Percentiles rank a stretch among this genome's conserved stretches.
Conservation (phyloP, 305 asterid genomes). For the Fraxinus velutina region DNA sequence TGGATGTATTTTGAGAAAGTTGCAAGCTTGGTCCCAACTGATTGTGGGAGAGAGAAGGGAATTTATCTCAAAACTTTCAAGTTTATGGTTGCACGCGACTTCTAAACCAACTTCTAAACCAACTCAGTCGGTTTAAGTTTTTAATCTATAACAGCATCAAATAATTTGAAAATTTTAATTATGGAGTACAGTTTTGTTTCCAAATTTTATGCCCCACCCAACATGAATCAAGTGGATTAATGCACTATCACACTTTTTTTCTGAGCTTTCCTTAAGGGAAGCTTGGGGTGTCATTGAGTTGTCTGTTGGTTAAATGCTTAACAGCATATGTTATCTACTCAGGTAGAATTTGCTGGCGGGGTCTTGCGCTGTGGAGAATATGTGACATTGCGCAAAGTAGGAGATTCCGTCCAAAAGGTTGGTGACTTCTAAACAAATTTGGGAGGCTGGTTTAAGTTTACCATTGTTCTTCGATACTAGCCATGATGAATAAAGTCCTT, state of each 20-base stretch:
- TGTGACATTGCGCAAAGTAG: slow-evolving; percentile 85
- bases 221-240: neutral
- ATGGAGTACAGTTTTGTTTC: neutral
- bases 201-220: neutral
- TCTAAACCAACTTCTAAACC: neutral
- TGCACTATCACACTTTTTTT: neutral
- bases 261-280: neutral
- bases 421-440: slow-evolving; percentile 16
- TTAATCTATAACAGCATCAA: neutral
- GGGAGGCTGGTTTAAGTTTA: slow-evolving; percentile 11
- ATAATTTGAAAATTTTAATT: neutral
- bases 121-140: neutral
- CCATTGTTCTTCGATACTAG: neutral
- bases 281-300: neutral
- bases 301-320: neutral
- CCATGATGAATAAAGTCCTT: neutral
- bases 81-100: neutral
- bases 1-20: neutral
- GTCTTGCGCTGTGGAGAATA: slow-evolving; percentile 90
- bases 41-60: neutral
- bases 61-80: neutral
- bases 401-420: slow-evolving; percentile 94
- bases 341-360: slow-evolving; percentile 86
- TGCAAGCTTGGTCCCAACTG: neutral
- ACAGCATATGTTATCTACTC: slow-evolving; percentile 16